Conservation (phyloP, 768 basidiomycete species). For the Kwoniella bestiolae region DNA sequence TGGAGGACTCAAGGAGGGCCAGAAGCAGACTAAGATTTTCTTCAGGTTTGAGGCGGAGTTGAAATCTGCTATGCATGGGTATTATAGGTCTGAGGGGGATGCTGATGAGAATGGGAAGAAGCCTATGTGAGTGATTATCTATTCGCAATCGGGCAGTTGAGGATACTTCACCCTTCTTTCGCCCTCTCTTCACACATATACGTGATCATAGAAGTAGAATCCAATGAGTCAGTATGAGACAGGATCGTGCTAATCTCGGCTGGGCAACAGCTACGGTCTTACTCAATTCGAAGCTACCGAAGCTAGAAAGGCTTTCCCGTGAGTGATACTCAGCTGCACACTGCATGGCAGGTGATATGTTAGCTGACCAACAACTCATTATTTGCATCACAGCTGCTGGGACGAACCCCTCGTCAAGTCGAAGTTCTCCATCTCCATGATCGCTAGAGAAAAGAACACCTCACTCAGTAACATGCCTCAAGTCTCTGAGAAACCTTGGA, state of each 20-base stretch:
- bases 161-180: not conserved
- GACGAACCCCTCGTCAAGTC: slow-evolving; percentile 92
- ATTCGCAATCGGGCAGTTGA: no score
- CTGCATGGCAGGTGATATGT: not conserved
- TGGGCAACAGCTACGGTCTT: slow-evolving; percentile 61
- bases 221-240: not conserved
- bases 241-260: slow-evolving; percentile 35
- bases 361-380: not conserved
- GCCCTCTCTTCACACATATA: no score
- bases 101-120: slow-evolving; percentile 66
- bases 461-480: slow-evolving; percentile 87
- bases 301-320: slow-evolving; percentile 66
- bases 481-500: slow-evolving; percentile 64
- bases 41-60: slow-evolving; percentile 72
- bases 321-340: slow-evolving; percentile 11
- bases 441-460: slow-evolving; percentile 75
- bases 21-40: slow-evolving; percentile 65
- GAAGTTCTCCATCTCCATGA: slow-evolving; percentile 70
- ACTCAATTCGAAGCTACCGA: slow-evolving; percentile 95
- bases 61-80: slow-evolving; percentile 72
- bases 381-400: slow-evolving; percentile 65
- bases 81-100: slow-evolving; percentile 46
- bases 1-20: slow-evolving; percentile 62
- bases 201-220: not conserved
- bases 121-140: slow-evolving; percentile 56